Evolutionary conservation across 2,329 filamentous ascomycete species (phyloP).

Genomic region (Paecilomyces niveus): DNA sequence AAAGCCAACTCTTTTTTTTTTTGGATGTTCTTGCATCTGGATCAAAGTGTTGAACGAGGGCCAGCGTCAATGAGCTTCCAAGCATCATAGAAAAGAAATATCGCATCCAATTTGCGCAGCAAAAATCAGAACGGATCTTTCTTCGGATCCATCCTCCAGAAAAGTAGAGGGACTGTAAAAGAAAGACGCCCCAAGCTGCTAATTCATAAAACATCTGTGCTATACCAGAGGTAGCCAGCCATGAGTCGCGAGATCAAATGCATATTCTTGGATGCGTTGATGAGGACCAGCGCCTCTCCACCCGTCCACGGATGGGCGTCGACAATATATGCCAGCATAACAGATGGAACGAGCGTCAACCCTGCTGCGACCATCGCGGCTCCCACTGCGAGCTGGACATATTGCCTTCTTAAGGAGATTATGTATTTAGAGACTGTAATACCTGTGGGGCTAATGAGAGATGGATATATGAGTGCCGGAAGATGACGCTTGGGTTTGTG

Average conservation of each 20-base stretch:
- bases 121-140: not conserved
- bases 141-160: slow-evolving; percentile 16
- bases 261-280: slow-evolving; percentile 23
- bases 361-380: slow-evolving; percentile 20
- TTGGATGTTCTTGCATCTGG: no score
- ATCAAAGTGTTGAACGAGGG: no score
- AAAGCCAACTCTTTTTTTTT: no score
- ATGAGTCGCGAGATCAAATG: slow-evolving; percentile 17
- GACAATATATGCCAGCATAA: slow-evolving; percentile 27
- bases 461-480: slow-evolving; percentile 30
- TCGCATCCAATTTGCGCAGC: no score
- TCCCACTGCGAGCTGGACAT: slow-evolving; percentile 19
- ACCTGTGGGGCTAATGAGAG: slow-evolving; percentile 26
- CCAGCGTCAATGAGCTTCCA: no score
- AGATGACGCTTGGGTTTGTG: slow-evolving; percentile 36
- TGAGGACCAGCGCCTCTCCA: slow-evolving; percentile 27
- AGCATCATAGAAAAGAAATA: no score
- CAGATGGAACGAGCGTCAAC: slow-evolving; percentile 26
- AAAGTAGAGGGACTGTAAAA: slow-evolving; percentile 24
- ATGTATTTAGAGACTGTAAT: slow-evolving; percentile 27
- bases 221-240: slow-evolving; percentile 21
- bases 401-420: slow-evolving; percentile 14
- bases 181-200: slow-evolving; percentile 27
- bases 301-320: slow-evolving; percentile 23
- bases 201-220: slow-evolving; percentile 30